These are phyloP conservation scores for Ganoderma lucidum DNA, from an alignment of 1,284 basidiomycete genomes.

Conservation along the genomic window DNA sequence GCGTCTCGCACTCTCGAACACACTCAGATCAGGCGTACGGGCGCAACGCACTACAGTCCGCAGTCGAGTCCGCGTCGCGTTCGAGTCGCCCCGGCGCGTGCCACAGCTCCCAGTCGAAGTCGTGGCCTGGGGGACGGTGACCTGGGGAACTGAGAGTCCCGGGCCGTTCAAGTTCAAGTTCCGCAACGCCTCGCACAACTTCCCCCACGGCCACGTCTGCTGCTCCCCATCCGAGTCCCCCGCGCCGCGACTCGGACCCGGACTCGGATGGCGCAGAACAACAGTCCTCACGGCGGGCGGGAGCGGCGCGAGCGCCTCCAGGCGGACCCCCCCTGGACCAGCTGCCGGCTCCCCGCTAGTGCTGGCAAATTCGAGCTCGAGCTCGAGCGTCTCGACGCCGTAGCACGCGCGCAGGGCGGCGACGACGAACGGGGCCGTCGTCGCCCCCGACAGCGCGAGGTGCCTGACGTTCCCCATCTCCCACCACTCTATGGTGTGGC, in stretches of 20 bases:
- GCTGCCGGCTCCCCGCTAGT: too few relatives aligned
- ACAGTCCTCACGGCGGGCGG: constrained; percentile 36
- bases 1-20: constrained; percentile 22
- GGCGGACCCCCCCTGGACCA: background rate
- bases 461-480: constrained; percentile 32
- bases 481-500: too few relatives aligned
- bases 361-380: constrained; percentile 13
- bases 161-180: background rate
- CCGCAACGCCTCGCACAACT: constrained; percentile 25
- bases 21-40: constrained; percentile 25
- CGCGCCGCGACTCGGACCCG: too few relatives aligned
- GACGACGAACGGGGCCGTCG: constrained; percentile 38
- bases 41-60: constrained; percentile 29
- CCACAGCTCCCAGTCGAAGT: too few relatives aligned
- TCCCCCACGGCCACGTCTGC: constrained; percentile 26
- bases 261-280: constrained; percentile 27
- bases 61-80: background rate
- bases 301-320: constrained; percentile 29
- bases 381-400: constrained; percentile 36
- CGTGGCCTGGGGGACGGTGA: background rate
- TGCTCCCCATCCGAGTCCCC: constrained; percentile 15
- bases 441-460: constrained; percentile 38
- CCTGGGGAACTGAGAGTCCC: constrained; percentile 23
- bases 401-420: constrained; percentile 39
- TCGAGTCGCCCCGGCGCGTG: too few relatives aligned